These are phyloP conservation scores for Arabidopsis hybrid DNA, from an alignment of 441 rosid genomes.

Conservation along the genomic window DNA sequence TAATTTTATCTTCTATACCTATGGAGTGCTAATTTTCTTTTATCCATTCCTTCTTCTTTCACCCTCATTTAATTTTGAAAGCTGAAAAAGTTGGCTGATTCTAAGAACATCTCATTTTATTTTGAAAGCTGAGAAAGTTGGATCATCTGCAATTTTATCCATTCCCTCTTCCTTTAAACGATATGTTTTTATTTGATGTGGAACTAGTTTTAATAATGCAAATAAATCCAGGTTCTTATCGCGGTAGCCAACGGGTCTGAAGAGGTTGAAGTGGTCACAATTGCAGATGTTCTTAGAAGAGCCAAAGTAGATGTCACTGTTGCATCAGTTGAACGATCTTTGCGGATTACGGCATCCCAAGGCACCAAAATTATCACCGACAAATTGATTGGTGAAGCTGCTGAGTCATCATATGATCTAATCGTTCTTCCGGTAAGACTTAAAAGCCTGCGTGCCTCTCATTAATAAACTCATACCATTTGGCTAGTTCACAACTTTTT, in stretches of 20 bases:
- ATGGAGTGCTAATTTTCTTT: not conserved
- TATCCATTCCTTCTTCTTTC: not conserved
- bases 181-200: not conserved
- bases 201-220: slow-evolving; percentile 19
- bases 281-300: slow-evolving; percentile 77
- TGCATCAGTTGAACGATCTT: slow-evolving; percentile 80
- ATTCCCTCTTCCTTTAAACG: not conserved
- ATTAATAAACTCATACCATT: not conserved
- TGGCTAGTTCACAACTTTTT: slow-evolving; percentile 18
- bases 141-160: not conserved
- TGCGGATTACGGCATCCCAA: slow-evolving; percentile 72
- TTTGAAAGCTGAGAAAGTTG: not conserved
- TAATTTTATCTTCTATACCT: not conserved
- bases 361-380: slow-evolving; percentile 85
- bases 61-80: not conserved
- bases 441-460: slow-evolving; percentile 18
- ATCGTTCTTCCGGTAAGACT: slow-evolving; percentile 88
- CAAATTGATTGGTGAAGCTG: slow-evolving; percentile 69
- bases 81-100: slow-evolving; percentile 11
- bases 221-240: slow-evolving; percentile 71
- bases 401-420: slow-evolving; percentile 66
- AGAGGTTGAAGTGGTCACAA: slow-evolving; percentile 77
- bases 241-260: slow-evolving; percentile 91
- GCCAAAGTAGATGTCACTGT: slow-evolving; percentile 84
- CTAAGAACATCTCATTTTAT: not conserved